phyloP scores from a whole-genome alignment of 306 rosid species.

The Betula pendula region DNA sequence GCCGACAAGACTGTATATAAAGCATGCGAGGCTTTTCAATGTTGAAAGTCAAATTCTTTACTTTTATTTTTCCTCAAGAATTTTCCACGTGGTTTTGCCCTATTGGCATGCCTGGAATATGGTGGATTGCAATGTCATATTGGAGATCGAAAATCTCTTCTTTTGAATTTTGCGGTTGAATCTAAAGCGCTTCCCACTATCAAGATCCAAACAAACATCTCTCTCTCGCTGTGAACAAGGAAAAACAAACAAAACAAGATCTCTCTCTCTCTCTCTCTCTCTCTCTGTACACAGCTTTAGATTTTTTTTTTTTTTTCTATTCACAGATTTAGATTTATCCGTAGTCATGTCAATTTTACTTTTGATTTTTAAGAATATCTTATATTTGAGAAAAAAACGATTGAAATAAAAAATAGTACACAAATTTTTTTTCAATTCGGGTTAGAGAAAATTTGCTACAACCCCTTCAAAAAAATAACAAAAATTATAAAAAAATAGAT shows the following conservation, averaged over 20 bases:
- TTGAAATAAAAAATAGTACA: no score
- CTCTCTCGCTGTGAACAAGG: not conserved
- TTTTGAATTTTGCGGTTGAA: slow-evolving; percentile 32
- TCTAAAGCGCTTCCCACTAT: slow-evolving; percentile 23
- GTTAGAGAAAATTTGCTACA: no score
- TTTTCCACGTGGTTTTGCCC: slow-evolving; percentile 33
- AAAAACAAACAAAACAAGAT: not conserved
- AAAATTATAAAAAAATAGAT: no score
- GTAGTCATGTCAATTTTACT: no score
- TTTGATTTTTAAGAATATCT: no score
- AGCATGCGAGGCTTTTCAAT: slow-evolving; percentile 44
- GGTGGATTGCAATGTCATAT: slow-evolving; percentile 43
- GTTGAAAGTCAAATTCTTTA: slow-evolving; percentile 53
- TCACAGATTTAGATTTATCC: slow-evolving; percentile 21
- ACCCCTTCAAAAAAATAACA: no score
- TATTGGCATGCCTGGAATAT: slow-evolving; percentile 46
- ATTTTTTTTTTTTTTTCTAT: no score
- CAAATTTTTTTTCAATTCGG: no score
- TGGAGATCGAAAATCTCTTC: slow-evolving; percentile 29
- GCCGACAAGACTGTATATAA: slow-evolving; percentile 54
- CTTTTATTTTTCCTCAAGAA: slow-evolving; percentile 10
- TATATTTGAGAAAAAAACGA: no score
- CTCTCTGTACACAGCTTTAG: slow-evolving; percentile 20
- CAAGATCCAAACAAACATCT: slow-evolving; percentile 40
- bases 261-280: slow-evolving; percentile 6